phyloP scores from a whole-genome alignment of 2,329 filamentous ascomycete species.

The Nemania serpens region DNA sequence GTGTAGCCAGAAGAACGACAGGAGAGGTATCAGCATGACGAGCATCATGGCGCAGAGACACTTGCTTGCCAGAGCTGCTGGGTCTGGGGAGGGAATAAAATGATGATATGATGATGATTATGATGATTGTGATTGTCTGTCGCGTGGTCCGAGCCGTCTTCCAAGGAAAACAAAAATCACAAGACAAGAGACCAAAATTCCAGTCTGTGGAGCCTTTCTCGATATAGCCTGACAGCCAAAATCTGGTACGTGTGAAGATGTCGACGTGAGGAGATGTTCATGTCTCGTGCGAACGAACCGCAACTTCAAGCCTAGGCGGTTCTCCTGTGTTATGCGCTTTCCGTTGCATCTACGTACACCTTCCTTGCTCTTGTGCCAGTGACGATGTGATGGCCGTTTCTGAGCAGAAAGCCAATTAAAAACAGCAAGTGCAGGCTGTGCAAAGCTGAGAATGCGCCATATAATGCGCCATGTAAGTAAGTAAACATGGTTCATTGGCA shows the following conservation, averaged over 20 bases:
- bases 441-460: not conserved
- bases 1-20: slow-evolving; percentile 30
- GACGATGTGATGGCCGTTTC: not conserved
- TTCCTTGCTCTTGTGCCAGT: not conserved
- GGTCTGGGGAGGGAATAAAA: slow-evolving; percentile 14
- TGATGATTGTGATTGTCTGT: no score
- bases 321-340: slow-evolving; percentile 3
- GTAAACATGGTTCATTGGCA: not conserved
- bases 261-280: not conserved
- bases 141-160: slow-evolving; percentile 18
- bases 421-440: slow-evolving; percentile 2
- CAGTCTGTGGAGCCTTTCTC: not conserved
- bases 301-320: no score
- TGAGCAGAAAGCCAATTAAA: not conserved
- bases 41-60: slow-evolving; percentile 27
- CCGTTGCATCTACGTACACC: not conserved
- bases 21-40: slow-evolving; percentile 33
- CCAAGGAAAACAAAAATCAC: slow-evolving; percentile 4
- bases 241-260: not conserved
- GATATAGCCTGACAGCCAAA: slow-evolving; percentile 11
- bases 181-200: not conserved
- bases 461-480: no score
- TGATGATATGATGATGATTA: slow-evolving; percentile 5
- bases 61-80: slow-evolving; percentile 6
- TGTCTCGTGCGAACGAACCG: not conserved